phyloP scores from a whole-genome alignment of 495 filamentous ascomycete species.

The Tuber magnatum region DNA sequence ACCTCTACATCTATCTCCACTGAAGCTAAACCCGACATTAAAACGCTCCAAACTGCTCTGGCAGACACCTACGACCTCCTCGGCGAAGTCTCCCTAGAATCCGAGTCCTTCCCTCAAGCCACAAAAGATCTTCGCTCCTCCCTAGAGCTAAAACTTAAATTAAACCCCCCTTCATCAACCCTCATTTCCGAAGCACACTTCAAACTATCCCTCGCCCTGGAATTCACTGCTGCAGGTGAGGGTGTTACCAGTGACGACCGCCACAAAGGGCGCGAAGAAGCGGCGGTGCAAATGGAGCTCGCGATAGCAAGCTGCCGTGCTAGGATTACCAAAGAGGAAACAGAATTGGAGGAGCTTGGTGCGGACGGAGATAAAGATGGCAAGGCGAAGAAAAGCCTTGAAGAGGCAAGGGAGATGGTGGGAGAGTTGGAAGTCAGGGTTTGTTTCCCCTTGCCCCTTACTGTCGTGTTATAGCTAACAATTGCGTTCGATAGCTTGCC shows the following conservation, averaged over 20 bases:
- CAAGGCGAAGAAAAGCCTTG: constrained; percentile 55
- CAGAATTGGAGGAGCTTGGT: constrained; percentile 51
- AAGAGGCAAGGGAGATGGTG: constrained; percentile 78
- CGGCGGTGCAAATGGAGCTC: constrained; percentile 66
- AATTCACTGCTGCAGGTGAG: constrained; percentile 57
- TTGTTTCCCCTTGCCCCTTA: constrained; percentile 25
- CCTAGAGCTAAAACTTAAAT: constrained; percentile 63
- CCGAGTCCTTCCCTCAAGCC: constrained; percentile 72
- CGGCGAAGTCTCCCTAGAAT: constrained; percentile 72
- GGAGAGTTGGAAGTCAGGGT: constrained; percentile 39
- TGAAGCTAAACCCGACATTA: constrained; percentile 13
- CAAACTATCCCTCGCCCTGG: constrained; percentile 89
- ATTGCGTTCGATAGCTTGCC: constrained; percentile 49
- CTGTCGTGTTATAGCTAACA: not conserved
- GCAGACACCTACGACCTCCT: constrained; percentile 88
- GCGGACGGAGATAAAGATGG: constrained; percentile 50
- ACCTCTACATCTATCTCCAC: not conserved
- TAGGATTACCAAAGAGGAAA: constrained; percentile 67
- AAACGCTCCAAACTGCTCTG: constrained; percentile 23
- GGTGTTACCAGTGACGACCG: constrained; percentile 53
- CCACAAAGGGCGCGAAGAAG: constrained; percentile 60
- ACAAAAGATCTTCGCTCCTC: constrained; percentile 69
- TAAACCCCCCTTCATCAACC: constrained; percentile 71
- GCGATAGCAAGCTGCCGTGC: constrained; percentile 73
- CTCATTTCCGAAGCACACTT: constrained; percentile 88